Conservation (phyloP, 2,329 filamentous ascomycete genomes). For the Chrysoporthe puriensis region DNA sequence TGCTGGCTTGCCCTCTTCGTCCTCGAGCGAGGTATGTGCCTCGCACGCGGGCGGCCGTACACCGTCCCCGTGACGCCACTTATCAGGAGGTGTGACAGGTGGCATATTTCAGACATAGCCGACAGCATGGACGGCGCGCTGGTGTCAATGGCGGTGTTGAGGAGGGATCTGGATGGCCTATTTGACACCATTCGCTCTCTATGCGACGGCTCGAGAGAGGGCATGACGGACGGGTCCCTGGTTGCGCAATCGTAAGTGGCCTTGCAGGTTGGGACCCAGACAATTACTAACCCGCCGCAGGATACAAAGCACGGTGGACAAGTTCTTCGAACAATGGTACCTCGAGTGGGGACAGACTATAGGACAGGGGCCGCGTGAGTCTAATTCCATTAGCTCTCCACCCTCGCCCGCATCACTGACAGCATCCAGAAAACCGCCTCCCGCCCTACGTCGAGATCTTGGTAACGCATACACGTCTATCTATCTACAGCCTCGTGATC, state of each 20-base stretch:
- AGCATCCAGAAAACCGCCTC: slow-evolving; percentile 52
- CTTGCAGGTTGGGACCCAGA: neutral
- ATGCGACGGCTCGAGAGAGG: slow-evolving; percentile 60
- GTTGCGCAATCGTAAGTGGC: slow-evolving; percentile 57
- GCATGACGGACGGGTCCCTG: slow-evolving; percentile 52
- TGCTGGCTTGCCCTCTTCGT: slow-evolving; percentile 75
- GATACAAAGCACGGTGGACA: slow-evolving; percentile 64
- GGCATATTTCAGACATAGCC: slow-evolving; percentile 66
- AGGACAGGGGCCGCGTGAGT: slow-evolving; percentile 54
- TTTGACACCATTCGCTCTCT: slow-evolving; percentile 61
- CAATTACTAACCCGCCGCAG: slow-evolving; percentile 36
- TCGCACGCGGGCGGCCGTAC: slow-evolving; percentile 71
- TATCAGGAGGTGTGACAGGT: slow-evolving; percentile 69
- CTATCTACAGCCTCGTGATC: slow-evolving; percentile 75
- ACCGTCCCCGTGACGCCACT: slow-evolving; percentile 69
- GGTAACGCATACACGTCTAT: slow-evolving; percentile 72
- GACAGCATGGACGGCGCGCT: slow-evolving; percentile 72
- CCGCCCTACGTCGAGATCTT: slow-evolving; percentile 78
- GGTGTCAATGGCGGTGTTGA: slow-evolving; percentile 70
- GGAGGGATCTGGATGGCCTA: slow-evolving; percentile 64
- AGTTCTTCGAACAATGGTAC: slow-evolving; percentile 69
- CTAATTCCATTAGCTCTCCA: neutral
- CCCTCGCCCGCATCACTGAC: neutral
- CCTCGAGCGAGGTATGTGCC: slow-evolving; percentile 72
- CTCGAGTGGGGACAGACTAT: slow-evolving; percentile 64